Evolutionary conservation across 768 basidiomycete genomes (phyloP).

Genomic region (Naganishia antarctica): DNA sequence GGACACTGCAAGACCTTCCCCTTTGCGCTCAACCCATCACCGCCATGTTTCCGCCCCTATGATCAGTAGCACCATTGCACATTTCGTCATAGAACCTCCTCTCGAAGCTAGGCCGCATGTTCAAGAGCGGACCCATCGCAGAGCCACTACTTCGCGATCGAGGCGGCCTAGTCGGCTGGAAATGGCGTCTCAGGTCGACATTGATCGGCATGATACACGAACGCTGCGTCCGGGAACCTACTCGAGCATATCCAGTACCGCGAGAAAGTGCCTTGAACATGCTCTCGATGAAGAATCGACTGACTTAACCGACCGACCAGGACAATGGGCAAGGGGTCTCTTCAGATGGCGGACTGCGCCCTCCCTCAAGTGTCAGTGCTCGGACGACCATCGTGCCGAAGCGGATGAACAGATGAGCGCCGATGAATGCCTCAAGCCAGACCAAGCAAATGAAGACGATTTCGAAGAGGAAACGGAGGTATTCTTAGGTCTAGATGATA

Average conservation of each 20-base stretch:
- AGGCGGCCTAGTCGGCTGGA: slow-evolving; percentile 8
- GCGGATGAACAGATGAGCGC: background rate
- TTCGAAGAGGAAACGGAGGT: slow-evolving; percentile 10
- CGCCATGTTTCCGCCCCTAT: slow-evolving; percentile 14
- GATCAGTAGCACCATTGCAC: slow-evolving; percentile 10
- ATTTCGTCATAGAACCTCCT: slow-evolving; percentile 1
- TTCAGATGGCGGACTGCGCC: no score
- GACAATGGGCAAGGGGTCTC: background rate
- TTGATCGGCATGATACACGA: background rate
- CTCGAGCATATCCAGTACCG: background rate
- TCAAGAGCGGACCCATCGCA: background rate
- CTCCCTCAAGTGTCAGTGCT: no score
- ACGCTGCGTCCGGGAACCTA: background rate
- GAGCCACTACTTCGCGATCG: slow-evolving; percentile 1
- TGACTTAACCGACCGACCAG: background rate
- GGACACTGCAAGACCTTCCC: background rate
- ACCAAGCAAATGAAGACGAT: background rate
- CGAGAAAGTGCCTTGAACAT: background rate
- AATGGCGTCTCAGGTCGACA: background rate
- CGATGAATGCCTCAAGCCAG: background rate
- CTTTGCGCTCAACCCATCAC: slow-evolving; percentile 11
- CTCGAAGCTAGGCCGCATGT: background rate
- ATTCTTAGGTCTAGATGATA: slow-evolving; percentile 17
- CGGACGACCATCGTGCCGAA: background rate
- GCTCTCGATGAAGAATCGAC: background rate